Base-by-base conservation (phyloP, 106 monocot species). In the Allium sativum region DNA sequence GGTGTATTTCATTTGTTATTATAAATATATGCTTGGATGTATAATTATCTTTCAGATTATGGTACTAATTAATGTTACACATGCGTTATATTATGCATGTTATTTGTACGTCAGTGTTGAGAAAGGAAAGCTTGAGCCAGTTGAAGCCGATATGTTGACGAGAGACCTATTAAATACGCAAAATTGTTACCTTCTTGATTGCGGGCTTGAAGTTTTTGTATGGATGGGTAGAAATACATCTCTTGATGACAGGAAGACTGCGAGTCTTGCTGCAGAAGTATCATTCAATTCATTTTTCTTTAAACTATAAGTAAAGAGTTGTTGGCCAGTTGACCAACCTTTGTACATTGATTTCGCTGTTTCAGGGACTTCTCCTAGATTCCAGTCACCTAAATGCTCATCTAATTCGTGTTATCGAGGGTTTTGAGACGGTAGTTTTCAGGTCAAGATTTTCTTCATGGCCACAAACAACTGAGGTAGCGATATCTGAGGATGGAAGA, bases 181-280 rank as follows among this genome's bases (percentile, higher is more conserved):
- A 18, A 86, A 78, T 54, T 86, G 86, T 59, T 81, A 73, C 65
- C 45, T 86, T 18, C 63, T 86, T 31, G 86, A 86, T 69, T 86
- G 86, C 73, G 72, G 75, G 0, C 12, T 53, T 75, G 81, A 86
- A 55, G 67, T 78, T 69, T 86, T 76, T 70, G 75, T 86, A 6
- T 86, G 86, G 86, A 75, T 78, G 78, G 86, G 86, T n/a, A 78
- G 73, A 81, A 76, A 48, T 53, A 78, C 86, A 45, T 75, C 73
- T 66, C 78, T 86, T 45, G 78, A 78, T 17, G 86, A 81, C 20
- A 78, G 86, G 62, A 86, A 86, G 73, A 69, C 53, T 72, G 80
- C 96, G 44, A 78, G 84, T 74, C 48, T 73, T 64, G 81, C 79
- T 70, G 96, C 91, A 66, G 91, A 98, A 72, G 96, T 87, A 91